Conservation (phyloP, 2,329 filamentous ascomycete genomes). For the Nigrospora sphaerica region DNA sequence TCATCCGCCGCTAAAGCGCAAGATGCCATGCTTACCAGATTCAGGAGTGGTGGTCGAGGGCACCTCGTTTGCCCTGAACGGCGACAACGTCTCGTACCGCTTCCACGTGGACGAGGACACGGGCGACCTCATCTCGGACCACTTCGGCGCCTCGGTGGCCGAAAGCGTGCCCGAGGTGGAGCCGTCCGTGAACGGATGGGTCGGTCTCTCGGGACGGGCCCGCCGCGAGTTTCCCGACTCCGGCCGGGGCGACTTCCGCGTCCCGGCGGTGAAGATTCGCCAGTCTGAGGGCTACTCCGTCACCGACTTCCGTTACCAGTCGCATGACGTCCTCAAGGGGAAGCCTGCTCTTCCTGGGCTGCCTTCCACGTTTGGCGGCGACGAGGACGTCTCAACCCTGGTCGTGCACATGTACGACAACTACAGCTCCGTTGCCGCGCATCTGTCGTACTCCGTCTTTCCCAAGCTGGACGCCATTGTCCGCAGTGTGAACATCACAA, state of each 20-base stretch:
- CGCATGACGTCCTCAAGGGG: slow-evolving; percentile 45
- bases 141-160: slow-evolving; percentile 49
- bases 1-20: too few species aligned
- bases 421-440: slow-evolving; percentile 48
- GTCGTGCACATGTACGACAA: slow-evolving; percentile 52
- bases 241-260: slow-evolving; percentile 55
- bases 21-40: too few species aligned
- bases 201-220: slow-evolving; percentile 37
- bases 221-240: slow-evolving; percentile 58
- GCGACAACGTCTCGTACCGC: slow-evolving; percentile 48
- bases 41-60: slow-evolving; percentile 48
- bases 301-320: slow-evolving; percentile 50
- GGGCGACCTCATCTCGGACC: slow-evolving; percentile 49
- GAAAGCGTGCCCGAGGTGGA: slow-evolving; percentile 41
- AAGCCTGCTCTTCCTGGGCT: slow-evolving; percentile 50
- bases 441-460: slow-evolving; percentile 57
- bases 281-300: slow-evolving; percentile 53
- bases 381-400: slow-evolving; percentile 49
- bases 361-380: slow-evolving; percentile 51
- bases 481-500: slow-evolving; percentile 54
- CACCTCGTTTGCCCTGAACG: slow-evolving; percentile 49
- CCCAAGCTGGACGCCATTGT: slow-evolving; percentile 54
- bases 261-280: slow-evolving; percentile 53
- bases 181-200: slow-evolving; percentile 46
- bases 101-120: slow-evolving; percentile 50